Evolutionary conservation across 176 grass and related monocot species (phyloP).

Genomic region (Aegilops tauschii): DNA sequence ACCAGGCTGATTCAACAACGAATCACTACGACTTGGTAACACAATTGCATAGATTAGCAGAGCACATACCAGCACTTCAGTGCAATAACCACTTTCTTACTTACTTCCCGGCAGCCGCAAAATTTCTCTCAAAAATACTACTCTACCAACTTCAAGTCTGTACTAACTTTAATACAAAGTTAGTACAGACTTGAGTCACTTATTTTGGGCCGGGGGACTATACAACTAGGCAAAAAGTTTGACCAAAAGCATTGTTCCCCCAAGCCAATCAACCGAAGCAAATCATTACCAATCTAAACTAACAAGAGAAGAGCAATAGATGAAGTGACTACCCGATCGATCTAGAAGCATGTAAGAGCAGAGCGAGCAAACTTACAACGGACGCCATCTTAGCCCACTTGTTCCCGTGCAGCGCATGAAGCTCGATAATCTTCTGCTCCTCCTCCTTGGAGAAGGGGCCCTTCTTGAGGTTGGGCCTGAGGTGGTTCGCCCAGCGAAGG

Average conservation of each 20-base stretch:
- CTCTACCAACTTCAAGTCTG: too few species aligned
- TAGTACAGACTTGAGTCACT: too few species aligned
- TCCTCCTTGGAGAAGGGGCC: constrained; percentile 58
- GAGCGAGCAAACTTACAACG: constrained; percentile 28
- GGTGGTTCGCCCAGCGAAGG: constrained; percentile 86
- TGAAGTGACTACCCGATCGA: neutral
- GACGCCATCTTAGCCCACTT: constrained; percentile 75
- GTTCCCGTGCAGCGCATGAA: constrained; percentile 54
- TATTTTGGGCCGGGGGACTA: too few species aligned
- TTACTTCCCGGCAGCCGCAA: too few species aligned
- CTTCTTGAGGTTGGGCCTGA: constrained; percentile 76
- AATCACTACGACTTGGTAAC: too few species aligned
- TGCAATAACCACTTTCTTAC: too few species aligned
- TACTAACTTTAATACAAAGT: too few species aligned
- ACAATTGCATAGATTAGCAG: neutral
- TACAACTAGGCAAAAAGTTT: neutral
- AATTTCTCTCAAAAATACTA: too few species aligned
- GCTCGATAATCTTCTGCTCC: constrained; percentile 34
- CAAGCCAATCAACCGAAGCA: neutral
- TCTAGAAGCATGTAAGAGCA: neutral
- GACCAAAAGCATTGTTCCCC: neutral
- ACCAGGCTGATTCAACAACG: too few species aligned
- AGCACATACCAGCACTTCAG: neutral
- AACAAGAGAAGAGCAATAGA: neutral
- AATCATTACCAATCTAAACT: neutral